These are phyloP conservation scores for Myxozyma mucilagina DNA, from an alignment of 805 yeast genomes.

Conservation along the genomic window DNA sequence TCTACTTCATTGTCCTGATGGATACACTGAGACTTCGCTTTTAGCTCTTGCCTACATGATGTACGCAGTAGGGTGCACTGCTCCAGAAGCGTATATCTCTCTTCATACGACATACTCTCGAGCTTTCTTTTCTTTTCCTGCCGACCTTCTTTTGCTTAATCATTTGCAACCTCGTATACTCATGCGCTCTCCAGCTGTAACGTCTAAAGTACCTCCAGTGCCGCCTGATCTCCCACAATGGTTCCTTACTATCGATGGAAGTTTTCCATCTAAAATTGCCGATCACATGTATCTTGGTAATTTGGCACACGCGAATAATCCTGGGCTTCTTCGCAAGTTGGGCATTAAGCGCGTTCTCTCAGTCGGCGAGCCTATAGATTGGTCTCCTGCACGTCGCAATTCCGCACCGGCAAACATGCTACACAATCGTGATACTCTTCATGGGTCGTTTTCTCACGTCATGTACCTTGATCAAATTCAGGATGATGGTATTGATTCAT, in stretches of 20 bases:
- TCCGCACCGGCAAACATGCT: not conserved
- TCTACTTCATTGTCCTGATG: slow-evolving; percentile 80
- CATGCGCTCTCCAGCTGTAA: slow-evolving; percentile 47
- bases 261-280: slow-evolving; percentile 79
- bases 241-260: slow-evolving; percentile 51
- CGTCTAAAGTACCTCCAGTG: slow-evolving; percentile 1
- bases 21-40: slow-evolving; percentile 89
- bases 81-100: slow-evolving; percentile 65
- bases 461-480: slow-evolving; percentile 71
- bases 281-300: slow-evolving; percentile 87
- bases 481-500: slow-evolving; percentile 87
- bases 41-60: slow-evolving; percentile 68
- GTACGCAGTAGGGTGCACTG: slow-evolving; percentile 58
- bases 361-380: slow-evolving; percentile 66
- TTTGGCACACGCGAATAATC: slow-evolving; percentile 73
- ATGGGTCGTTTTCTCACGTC: slow-evolving; percentile 45
- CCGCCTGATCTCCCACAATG: slow-evolving; percentile 33
- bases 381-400: slow-evolving; percentile 21
- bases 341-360: slow-evolving; percentile 76
- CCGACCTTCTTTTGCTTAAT: slow-evolving; percentile 66
- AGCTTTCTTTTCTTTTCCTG: slow-evolving; percentile 80
- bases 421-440: not conserved
- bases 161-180: slow-evolving; percentile 65
- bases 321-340: slow-evolving; percentile 59
- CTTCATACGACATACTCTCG: slow-evolving; percentile 65